Evolutionary conservation across 441 rosid genomes (phyloP).

Genomic region (Manihot esculenta): DNA sequence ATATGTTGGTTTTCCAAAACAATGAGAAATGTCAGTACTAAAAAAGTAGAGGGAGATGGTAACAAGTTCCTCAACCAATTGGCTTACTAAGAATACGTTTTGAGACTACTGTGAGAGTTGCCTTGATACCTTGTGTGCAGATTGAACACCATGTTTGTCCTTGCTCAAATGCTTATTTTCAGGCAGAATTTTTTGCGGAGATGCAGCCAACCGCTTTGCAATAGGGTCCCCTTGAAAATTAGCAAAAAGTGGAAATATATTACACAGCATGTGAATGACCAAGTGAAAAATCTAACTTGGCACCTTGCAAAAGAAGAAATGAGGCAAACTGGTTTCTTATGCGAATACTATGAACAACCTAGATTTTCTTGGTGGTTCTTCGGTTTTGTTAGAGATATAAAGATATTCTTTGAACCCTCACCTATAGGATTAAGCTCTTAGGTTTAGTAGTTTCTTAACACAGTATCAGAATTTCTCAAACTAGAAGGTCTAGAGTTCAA

Average conservation of each 20-base stretch:
- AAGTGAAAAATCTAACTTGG: background rate
- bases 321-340: background rate
- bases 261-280: background rate
- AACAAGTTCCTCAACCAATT: conserved; percentile 6
- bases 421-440: no score
- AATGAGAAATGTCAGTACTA: background rate
- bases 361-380: background rate
- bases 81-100: conserved; percentile 1
- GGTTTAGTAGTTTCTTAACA: no score
- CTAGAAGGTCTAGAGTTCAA: no score
- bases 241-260: conserved; percentile 9
- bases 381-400: background rate
- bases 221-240: conserved; percentile 64
- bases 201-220: conserved; percentile 47
- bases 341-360: background rate
- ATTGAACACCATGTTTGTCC: conserved; percentile 35
- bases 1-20: background rate
- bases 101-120: background rate
- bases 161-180: conserved; percentile 37
- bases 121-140: conserved; percentile 38
- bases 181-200: conserved; percentile 41
- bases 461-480: no score
- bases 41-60: background rate
- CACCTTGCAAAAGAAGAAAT: background rate
- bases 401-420: no score